Evolutionary conservation across 768 basidiomycete species (phyloP).

Genomic region (Suillus clintonianus): DNA sequence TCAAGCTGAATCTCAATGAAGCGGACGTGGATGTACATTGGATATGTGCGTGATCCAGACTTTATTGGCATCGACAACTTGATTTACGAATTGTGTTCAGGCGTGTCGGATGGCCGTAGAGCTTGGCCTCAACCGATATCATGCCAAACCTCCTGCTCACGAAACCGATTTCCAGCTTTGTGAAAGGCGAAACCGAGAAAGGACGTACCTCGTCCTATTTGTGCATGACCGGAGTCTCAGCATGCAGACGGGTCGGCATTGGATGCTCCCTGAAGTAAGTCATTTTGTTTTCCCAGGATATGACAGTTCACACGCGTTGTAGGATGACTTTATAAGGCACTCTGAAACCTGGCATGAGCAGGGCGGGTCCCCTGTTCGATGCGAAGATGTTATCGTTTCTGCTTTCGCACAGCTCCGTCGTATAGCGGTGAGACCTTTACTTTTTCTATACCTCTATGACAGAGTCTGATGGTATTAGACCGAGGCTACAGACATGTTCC

Average conservation of each 20-base stretch:
- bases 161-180: conserved; percentile 68
- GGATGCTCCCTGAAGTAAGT: conserved; percentile 80
- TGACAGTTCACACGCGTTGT: conserved; percentile 6
- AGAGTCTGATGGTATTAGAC: conserved; percentile 37
- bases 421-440: conserved; percentile 61
- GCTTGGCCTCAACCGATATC: conserved; percentile 74
- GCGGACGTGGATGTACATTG: conserved; percentile 88
- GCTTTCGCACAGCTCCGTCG: conserved; percentile 77
- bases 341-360: conserved; percentile 72
- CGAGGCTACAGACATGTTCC: conserved; percentile 78
- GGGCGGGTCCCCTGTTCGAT: conserved; percentile 52
- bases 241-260: conserved; percentile 82
- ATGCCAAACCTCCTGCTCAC: conserved; percentile 50
- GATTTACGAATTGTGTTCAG: conserved; percentile 35
- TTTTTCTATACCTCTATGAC: neutral
- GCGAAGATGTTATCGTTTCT: conserved; percentile 80
- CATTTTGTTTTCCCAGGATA: conserved; percentile 1
- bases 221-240: conserved; percentile 85
- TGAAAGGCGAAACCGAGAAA: conserved; percentile 82
- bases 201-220: conserved; percentile 84
- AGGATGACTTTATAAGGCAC: conserved; percentile 74
- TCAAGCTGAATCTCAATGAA: conserved; percentile 30
- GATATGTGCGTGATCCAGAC: conserved; percentile 56
- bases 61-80: neutral
- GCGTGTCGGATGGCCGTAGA: conserved; percentile 90